A percentile compares a stretch with the other conserved stretches of the same genome.
Evolutionary conservation across 2,329 filamentous ascomycete species (phyloP).

Genomic region (Alternaria burnsii): DNA sequence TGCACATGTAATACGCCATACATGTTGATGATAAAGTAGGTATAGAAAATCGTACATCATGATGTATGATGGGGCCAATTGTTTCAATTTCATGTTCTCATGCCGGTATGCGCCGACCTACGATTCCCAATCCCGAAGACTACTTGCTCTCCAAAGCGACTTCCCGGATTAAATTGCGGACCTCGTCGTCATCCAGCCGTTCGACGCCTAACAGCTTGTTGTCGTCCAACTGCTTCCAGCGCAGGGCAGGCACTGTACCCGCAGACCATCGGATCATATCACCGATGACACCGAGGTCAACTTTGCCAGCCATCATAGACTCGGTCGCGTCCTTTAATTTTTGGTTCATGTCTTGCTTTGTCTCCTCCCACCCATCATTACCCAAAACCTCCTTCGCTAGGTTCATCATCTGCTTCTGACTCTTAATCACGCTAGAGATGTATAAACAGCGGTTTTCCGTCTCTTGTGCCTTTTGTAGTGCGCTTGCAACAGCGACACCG

Average conservation of each 20-base stretch:
- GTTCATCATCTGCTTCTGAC: too few relatives aligned
- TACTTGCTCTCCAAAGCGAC: conserved; percentile 1
- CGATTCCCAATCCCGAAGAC: background rate
- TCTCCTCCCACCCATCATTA: too few relatives aligned
- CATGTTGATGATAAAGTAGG: too few relatives aligned
- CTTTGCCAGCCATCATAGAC: too few relatives aligned
- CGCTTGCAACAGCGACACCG: too few relatives aligned
- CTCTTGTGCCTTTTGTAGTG: too few relatives aligned
- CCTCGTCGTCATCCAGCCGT: conserved; percentile 6
- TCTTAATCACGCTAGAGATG: too few relatives aligned
- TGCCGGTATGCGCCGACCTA: background rate
- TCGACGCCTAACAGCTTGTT: conserved; percentile 10
- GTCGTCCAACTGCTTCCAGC: conserved; percentile 13
- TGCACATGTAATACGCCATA: background rate
- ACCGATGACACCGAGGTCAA: conserved; percentile 2
- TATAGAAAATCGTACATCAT: too few relatives aligned
- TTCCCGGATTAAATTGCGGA: conserved; percentile 6
- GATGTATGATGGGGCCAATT: background rate
- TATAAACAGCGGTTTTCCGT: too few relatives aligned
- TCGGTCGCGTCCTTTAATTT: too few relatives aligned
- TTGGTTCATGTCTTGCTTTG: too few relatives aligned
- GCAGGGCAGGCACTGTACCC: background rate
- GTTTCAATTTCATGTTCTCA: background rate
- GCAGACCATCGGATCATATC: conserved; percentile 18
- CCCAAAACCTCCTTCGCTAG: too few relatives aligned